These are phyloP conservation scores for Urtica urens DNA, from an alignment of 306 rosid species.

Conservation along the genomic window DNA sequence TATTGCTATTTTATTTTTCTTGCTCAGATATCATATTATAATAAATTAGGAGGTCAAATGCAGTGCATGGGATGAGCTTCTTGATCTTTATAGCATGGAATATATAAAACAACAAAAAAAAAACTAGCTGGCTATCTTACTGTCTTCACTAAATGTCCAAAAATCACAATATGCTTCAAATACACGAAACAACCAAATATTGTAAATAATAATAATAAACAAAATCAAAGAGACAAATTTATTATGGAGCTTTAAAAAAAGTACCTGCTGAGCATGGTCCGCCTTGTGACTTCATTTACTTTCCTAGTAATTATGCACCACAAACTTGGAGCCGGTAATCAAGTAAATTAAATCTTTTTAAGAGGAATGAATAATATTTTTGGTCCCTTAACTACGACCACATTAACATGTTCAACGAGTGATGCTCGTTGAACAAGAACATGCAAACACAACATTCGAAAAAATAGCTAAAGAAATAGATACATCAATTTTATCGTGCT, in stretches of 20 bases:
- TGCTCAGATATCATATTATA: too few relatives aligned
- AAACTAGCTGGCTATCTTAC: neutral
- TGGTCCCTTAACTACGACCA: too few relatives aligned
- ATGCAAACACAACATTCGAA: too few relatives aligned
- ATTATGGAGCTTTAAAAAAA: neutral
- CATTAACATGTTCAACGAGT: too few relatives aligned
- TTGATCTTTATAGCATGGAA: neutral
- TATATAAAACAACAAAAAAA: neutral
- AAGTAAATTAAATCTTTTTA: neutral
- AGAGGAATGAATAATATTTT: neutral
- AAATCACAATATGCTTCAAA: neutral
- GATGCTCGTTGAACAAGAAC: too few relatives aligned
- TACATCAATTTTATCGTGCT: too few relatives aligned
- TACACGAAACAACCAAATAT: neutral
- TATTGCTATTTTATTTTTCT: too few relatives aligned
- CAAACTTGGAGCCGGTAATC: neutral
- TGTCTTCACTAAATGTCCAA: constrained; percentile 2
- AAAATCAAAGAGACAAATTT: too few relatives aligned
- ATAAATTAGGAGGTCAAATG: neutral
- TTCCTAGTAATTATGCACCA: neutral
- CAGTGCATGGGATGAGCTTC: neutral
- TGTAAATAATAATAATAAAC: neutral
- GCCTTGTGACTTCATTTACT: constrained; percentile 11
- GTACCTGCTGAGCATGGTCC: constrained; percentile 3
- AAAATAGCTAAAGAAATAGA: too few relatives aligned